phyloP scores from a whole-genome alignment of 2,329 filamentous ascomycete genomes.

The Rhynchosporium graminicola region DNA sequence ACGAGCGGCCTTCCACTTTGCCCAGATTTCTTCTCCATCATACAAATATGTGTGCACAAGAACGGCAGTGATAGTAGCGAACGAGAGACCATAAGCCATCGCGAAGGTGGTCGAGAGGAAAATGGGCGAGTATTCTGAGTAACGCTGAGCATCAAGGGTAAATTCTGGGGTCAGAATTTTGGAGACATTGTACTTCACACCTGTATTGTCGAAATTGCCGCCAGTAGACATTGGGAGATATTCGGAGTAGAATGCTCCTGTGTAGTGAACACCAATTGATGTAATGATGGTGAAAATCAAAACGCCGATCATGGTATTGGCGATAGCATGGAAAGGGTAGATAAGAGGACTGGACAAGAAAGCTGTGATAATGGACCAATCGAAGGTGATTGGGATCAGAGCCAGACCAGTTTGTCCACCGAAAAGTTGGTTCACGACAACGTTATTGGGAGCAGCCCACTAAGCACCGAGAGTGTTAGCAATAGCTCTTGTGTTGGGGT shows the following conservation, averaged over 20 bases:
- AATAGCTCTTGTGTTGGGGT: no score
- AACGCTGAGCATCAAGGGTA: constrained; percentile 61
- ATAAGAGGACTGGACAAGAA: constrained; percentile 36
- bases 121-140: constrained; percentile 65
- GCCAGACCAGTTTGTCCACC: constrained; percentile 67
- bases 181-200: constrained; percentile 58
- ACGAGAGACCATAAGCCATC: constrained; percentile 59
- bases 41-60: constrained; percentile 69
- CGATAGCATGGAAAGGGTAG: constrained; percentile 51
- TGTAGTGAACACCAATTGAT: constrained; percentile 63
- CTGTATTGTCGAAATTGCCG: constrained; percentile 65
- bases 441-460: constrained; percentile 70
- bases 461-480: no score
- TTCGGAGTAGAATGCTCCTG: constrained; percentile 62
- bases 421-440: constrained; percentile 71
- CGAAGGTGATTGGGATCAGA: constrained; percentile 71
- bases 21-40: constrained; percentile 66
- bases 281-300: constrained; percentile 62
- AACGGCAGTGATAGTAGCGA: constrained; percentile 61
- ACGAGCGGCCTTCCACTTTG: constrained; percentile 23
- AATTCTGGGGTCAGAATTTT: constrained; percentile 58
- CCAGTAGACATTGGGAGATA: constrained; percentile 64
- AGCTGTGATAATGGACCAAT: constrained; percentile 67
- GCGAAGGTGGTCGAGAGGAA: constrained; percentile 63
- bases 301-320: constrained; percentile 55